Evolutionary conservation across 1,284 basidiomycete species (phyloP), one percentile per base, ranked within the genome.

Genomic region (Heterobasidion parviporum): DNA sequence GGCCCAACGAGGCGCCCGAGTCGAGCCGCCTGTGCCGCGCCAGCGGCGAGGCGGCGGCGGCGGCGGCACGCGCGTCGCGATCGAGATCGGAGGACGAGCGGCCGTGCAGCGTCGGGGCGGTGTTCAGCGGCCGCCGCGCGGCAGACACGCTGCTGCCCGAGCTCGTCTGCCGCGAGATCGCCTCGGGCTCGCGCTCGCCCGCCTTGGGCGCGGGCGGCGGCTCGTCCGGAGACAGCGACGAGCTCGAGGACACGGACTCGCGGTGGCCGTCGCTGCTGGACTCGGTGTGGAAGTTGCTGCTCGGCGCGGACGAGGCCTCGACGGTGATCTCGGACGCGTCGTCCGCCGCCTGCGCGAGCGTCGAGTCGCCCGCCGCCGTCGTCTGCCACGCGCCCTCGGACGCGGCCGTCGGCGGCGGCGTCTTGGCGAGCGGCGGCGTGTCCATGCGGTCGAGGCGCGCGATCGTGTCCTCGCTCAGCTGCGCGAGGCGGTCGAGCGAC

Each of bases 401-500:
- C 26, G 33, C 34, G 10, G 52, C 46, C n/a, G 32, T 47, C 50
- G 20, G 58, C 56, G 48, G 54, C 15, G 53, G 44, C 32, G 44
- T 54, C 32, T 18, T 47, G 44, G 34, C 26, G 8, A 20, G 18
- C 20, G 16, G 38, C 16, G 26, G 49, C 9, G 49, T 36, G 12
- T 36, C 49, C 15, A 18, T 16, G 1, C 32, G 16, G 26, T 49
- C 38, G 33, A 55, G 50, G 18, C 7, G 72, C 9, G 70, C 70
- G 34, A 70, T 71, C 2, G 72, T 67, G 10, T 77, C 74, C 53
- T 72, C 44, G 14, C 47, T 64, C 44, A 77, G 66, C 56, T 62
- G 62, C 3, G 60, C 51, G 6, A 65, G 56, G 50, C 73, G 69
- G 36, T 80, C 76, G 32, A 79, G 61, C 8, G 73, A 70, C 62